Base-by-base conservation (phyloP, 2,329 filamentous ascomycete species). In the Colletotrichum sp. region DNA sequence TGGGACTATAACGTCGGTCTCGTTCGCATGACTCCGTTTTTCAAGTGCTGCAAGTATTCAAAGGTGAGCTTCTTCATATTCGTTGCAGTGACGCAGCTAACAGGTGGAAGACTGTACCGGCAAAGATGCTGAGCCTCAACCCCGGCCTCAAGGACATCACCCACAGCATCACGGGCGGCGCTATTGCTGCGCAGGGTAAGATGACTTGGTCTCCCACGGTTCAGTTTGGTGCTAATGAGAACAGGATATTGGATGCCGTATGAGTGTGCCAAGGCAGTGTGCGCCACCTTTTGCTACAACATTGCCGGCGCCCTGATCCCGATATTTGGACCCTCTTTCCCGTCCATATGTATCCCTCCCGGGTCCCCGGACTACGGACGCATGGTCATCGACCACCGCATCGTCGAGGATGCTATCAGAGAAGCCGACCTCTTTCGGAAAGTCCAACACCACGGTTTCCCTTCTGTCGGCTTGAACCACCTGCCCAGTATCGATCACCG, bases 1-100 rank as follows among this genome's bases (percentile, higher is more conserved):
- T 99, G 97, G 97, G 97, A 99, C 84, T 98, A 98, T 86, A 96
- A 98, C 80, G 92, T 96, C 77, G 97, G 97, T 10, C 92, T 99
- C 34, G 96, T 99, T 77, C 93, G 96, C 77, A 98, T 98, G 85
- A 98, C 96, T 3, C 94, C 96, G 32, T 95, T 99, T 82, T 99
- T 99, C 90, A 98, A 98, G 84, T 96, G 95, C 79, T 93, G 93
- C 83, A 93, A 94, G 78, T 96, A 96, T 82, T 91, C 93, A 78
- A 99, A 99, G 92, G 96, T 48, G 16, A 34, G n/a, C 24, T 12
- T 61, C 6, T 9, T 30, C 32, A 24, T 26, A 34, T 21, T 2
- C 6, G 7, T 63, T 8, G 13, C 8, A 6, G 16, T 7, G 9
- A n/a, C 16, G 6, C 7, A 14, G 26, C 48, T 75, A 67, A 80